A percentile compares a stretch with the other conserved stretches of the same genome.
Evolutionary conservation across 2,329 filamentous ascomycete species (phyloP).

Genomic region (Fusarium pilosicola): DNA sequence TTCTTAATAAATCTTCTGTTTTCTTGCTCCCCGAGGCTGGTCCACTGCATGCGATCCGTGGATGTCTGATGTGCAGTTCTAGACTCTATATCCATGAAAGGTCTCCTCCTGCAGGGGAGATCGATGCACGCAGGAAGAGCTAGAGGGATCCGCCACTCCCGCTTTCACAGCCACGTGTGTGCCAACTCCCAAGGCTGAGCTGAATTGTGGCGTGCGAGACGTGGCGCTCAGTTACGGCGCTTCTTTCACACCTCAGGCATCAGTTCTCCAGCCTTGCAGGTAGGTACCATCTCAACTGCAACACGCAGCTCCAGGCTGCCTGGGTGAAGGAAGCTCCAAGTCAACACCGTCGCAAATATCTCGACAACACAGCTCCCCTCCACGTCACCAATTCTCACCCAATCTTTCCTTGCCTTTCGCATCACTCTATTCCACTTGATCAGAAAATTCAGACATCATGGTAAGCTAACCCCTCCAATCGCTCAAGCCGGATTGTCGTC

Average conservation of each 20-base stretch:
- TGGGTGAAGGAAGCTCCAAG: constrained; percentile 51
- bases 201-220: not conserved
- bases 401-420: constrained; percentile 1
- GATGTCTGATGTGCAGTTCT: constrained; percentile 31
- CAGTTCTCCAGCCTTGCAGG: constrained; percentile 40
- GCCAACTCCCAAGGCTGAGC: constrained; percentile 15
- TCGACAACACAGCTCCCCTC: constrained; percentile 29
- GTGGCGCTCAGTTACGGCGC: not conserved
- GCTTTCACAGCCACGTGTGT: constrained; percentile 35
- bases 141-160: constrained; percentile 37
- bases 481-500: constrained; percentile 30
- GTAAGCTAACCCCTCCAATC: constrained; percentile 40
- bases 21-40: not conserved
- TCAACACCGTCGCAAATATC: constrained; percentile 41
- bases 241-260: constrained; percentile 47
- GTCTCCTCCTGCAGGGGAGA: constrained; percentile 33
- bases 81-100: constrained; percentile 23
- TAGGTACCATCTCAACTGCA: constrained; percentile 34
- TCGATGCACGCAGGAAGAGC: constrained; percentile 13
- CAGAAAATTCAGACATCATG: constrained; percentile 45
- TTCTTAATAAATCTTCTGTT: not conserved
- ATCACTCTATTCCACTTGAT: constrained; percentile 7
- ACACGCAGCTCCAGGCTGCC: constrained; percentile 58
- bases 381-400: constrained; percentile 20
- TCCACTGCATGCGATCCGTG: not conserved